Base-by-base conservation (phyloP, 2,329 filamentous ascomycete genomes). In the Claviceps africana region DNA sequence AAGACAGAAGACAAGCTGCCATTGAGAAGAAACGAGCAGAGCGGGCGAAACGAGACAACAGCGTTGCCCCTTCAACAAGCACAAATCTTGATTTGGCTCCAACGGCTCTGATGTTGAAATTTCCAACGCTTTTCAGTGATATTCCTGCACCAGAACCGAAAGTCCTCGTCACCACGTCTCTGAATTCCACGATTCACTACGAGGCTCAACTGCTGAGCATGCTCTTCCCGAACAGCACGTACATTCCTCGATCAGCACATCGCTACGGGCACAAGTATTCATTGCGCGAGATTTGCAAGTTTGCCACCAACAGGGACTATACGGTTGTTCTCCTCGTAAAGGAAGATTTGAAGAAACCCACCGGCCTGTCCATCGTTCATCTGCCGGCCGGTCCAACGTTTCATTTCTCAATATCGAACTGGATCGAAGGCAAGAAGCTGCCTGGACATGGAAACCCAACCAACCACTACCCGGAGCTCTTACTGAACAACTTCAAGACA, bases 401-500 rank as follows among this genome's bases (percentile, higher is more conserved):
- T 65, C 90, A 95, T 65, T 97, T 97, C 71, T 82, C 77, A 53
- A 86, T 96, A 57, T 84, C 83, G 57, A 95, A 93, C 63, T 98
- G 89, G 85, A 76, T 95, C 37, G 87, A 94, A 60, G 88, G 88
- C 49, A 87, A 85, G 64, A 87, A 86, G 57, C 76, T 98, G 15
- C 88, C 89, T 0, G 90, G 91, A 1, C 91, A 98, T 65, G 93
- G 69, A 47, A 91, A 90, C 58, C 81, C 89, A 0, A 96, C 91
- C 1, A 85, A 87, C 48, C 90, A 96, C 70, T 88, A 88, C 63
- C 89, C 90, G 1, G 91, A 96, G 68, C 75, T 96, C 77, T 65
- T 95, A 37, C 76, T 96, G 50, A 97, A 97, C 69, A 91, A 93
- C 65, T 98, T 98, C 75, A 85, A 86, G 61, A 98, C 93, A 0